Evolutionary conservation across 2,329 filamentous ascomycete genomes (phyloP).

Genomic region (Trichoderma koningiopsis): DNA sequence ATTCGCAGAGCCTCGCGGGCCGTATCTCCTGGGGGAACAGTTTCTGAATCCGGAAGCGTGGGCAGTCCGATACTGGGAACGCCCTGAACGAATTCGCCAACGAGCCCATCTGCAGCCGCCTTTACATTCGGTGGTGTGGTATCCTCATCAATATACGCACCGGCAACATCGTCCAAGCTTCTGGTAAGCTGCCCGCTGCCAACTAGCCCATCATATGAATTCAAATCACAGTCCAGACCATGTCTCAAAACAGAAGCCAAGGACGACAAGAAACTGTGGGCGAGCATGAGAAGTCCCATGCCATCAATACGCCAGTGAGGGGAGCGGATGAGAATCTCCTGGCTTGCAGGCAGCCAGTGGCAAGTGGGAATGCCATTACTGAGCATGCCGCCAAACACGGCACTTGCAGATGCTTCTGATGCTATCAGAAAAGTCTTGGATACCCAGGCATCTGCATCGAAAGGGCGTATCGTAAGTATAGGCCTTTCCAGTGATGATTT

Average conservation of each 20-base stretch:
- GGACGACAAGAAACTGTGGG: slow-evolving; percentile 30
- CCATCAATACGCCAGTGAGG: slow-evolving; percentile 38
- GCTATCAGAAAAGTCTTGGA: slow-evolving; percentile 20
- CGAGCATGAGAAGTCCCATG: slow-evolving; percentile 34
- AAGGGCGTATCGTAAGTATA: slow-evolving; percentile 12
- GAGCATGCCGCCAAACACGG: background rate
- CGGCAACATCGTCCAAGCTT: slow-evolving; percentile 33
- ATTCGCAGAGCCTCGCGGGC: slow-evolving; percentile 27
- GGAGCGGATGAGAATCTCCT: slow-evolving; percentile 23
- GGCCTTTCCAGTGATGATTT: background rate
- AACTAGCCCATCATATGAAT: slow-evolving; percentile 1
- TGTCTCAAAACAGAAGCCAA: slow-evolving; percentile 30
- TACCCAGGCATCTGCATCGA: slow-evolving; percentile 22
- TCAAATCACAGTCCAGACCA: slow-evolving; percentile 11
- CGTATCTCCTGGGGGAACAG: slow-evolving; percentile 30
- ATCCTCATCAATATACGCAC: slow-evolving; percentile 33
- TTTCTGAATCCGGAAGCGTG: slow-evolving; percentile 31
- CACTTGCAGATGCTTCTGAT: background rate
- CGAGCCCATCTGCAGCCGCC: slow-evolving; percentile 25
- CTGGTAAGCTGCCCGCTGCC: slow-evolving; percentile 34
- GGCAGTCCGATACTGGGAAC: slow-evolving; percentile 28
- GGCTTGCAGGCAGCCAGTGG: slow-evolving; percentile 26
- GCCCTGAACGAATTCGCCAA: slow-evolving; percentile 29
- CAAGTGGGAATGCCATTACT: slow-evolving; percentile 17
- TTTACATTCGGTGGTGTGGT: slow-evolving; percentile 29